phyloP scores from a whole-genome alignment of 2,329 filamentous ascomycete species.

The Drechmeria coniospora region DNA sequence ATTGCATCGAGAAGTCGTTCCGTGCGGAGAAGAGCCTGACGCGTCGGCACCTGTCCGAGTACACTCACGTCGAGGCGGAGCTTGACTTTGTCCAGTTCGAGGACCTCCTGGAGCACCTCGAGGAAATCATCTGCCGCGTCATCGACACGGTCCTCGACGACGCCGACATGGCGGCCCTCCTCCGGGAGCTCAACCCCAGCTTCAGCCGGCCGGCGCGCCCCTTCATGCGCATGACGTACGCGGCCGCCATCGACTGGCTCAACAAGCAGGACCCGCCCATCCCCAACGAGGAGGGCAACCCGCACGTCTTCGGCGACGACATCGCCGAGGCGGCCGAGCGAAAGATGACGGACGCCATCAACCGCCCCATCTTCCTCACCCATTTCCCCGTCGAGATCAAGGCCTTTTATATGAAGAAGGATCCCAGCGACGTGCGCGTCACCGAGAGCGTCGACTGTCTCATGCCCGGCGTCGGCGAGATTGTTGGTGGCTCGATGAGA shows the following conservation, averaged over 20 bases:
- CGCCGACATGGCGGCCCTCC: slow-evolving; percentile 51
- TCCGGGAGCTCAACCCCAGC: slow-evolving; percentile 80
- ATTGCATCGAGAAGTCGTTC: slow-evolving; percentile 98
- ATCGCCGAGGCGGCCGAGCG: slow-evolving; percentile 96
- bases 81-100: slow-evolving; percentile 90
- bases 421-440: slow-evolving; percentile 59
- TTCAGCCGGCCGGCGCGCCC: slow-evolving; percentile 72
- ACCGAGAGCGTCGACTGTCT: slow-evolving; percentile 80
- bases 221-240: slow-evolving; percentile 90
- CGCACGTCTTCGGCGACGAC: slow-evolving; percentile 87
- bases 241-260: slow-evolving; percentile 89
- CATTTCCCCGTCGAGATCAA: slow-evolving; percentile 98
- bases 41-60: slow-evolving; percentile 85
- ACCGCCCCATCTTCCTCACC: slow-evolving; percentile 86
- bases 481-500: slow-evolving; percentile 92
- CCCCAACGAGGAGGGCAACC: slow-evolving; percentile 79
- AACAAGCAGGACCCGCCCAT: slow-evolving; percentile 60
- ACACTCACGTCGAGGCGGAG: slow-evolving; percentile 92
- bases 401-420: slow-evolving; percentile 98
- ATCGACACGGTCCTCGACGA: slow-evolving; percentile 65
- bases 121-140: slow-evolving; percentile 74
- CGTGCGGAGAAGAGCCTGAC: slow-evolving; percentile 93
- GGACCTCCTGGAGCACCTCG: slow-evolving; percentile 75
- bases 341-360: slow-evolving; percentile 92
- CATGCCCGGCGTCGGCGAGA: slow-evolving; percentile 92